Conservation (phyloP, 2,329 filamentous ascomycete species). For the Periconia macrospinosa region DNA sequence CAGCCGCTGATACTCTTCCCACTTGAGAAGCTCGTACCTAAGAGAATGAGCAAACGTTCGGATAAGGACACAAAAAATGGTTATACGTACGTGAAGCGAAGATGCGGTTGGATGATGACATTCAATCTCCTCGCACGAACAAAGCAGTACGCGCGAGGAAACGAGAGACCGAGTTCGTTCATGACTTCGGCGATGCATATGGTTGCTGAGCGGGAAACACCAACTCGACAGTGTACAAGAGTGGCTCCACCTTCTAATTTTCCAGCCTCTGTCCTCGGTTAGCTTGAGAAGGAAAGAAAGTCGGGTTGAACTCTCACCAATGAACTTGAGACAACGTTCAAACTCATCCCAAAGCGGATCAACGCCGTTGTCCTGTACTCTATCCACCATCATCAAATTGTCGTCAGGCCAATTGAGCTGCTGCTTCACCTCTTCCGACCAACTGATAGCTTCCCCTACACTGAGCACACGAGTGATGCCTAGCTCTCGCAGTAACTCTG, state of each 20-base stretch:
- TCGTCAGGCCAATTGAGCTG: constrained; percentile 71
- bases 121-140: constrained; percentile 90
- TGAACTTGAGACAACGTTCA: constrained; percentile 82
- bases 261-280: constrained; percentile 67
- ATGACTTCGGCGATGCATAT: constrained; percentile 99
- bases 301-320: constrained; percentile 64
- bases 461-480: constrained; percentile 88
- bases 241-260: constrained; percentile 78
- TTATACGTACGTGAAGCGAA: constrained; percentile 73
- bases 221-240: constrained; percentile 93
- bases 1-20: constrained; percentile 78
- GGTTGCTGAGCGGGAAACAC: constrained; percentile 91
- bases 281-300: constrained; percentile 8
- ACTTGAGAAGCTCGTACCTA: constrained; percentile 85
- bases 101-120: constrained; percentile 96
- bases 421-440: constrained; percentile 66
- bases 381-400: constrained; percentile 78
- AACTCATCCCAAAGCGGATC: constrained; percentile 89
- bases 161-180: constrained; percentile 76
- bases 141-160: constrained; percentile 93
- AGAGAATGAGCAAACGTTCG: neutral
- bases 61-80: neutral
- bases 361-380: constrained; percentile 95
- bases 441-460: constrained; percentile 85
- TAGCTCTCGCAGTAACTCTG: constrained; percentile 74